Evolutionary conservation across 306 rosid genomes (phyloP), one percentile per base, ranked within the genome.

Genomic region (Carpinus viminea): DNA sequence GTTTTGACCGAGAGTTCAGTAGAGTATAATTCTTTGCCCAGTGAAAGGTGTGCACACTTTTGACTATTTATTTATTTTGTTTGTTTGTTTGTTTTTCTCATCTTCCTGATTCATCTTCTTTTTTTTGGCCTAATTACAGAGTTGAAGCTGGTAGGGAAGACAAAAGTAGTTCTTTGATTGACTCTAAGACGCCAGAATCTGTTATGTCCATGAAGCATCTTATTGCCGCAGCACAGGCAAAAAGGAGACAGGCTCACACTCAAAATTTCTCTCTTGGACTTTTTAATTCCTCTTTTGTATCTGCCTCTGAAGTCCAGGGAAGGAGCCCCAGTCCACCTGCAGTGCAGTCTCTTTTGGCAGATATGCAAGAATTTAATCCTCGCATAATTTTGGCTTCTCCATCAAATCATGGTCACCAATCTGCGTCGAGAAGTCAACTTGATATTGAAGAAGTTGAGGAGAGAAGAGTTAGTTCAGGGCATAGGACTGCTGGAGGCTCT

Each of bases 141-240:
- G 75, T 84, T 28, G 88, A 91, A 81, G 87, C 51, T 76, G 74
- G 79, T 17, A 74, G 83, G 78, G 96, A 87, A 75, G 92, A 87
- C 36, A 88, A 79, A 83, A 75, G 36, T 80, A 73, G 82, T 74
- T 65, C 78, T 45, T 54, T 84, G 77, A 41, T 79, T 73, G 95
- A 82, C 81, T 86, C 94, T 76, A 84, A 86, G 83, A 87, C 88
- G 73, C 81, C 95, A 2, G 98, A 92, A 65, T 74, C 91, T 82
- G 87, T 86, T 65, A 80, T 74, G 54, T 86, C 96, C 68, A 93
- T 96, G 96, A 91, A 77, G 80, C 86, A 91, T 86, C 99, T 96
- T 75, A 96, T 96, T 79, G 99, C 99, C 8, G 99, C 82, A 80
- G 99, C 99, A 60, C 98, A 90, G 83, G 98, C 96, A 3, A 96